phyloP scores from a whole-genome alignment of 2,329 filamentous ascomycete species.

The Trichoderma cornu-damae region DNA sequence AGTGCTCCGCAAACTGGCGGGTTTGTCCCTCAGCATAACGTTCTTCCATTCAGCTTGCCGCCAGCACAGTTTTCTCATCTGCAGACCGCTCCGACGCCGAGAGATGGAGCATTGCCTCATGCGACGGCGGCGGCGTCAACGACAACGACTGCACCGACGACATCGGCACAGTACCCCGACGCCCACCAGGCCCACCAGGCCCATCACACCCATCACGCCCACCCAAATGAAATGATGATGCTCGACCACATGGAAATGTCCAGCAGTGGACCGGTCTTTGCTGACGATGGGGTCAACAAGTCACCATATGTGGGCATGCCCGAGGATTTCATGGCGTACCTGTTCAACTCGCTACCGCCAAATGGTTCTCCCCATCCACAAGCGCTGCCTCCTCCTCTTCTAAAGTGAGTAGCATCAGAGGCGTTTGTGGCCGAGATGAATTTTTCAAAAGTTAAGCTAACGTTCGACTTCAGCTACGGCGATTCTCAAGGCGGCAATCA shows the following conservation, averaged over 20 bases:
- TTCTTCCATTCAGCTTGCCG: slow-evolving; percentile 58
- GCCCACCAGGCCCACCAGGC: slow-evolving; percentile 42
- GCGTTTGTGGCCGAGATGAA: neutral
- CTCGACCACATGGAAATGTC: slow-evolving; percentile 58
- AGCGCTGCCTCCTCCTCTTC: slow-evolving; percentile 39
- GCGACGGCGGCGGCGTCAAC: slow-evolving; percentile 30
- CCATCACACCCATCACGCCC: slow-evolving; percentile 40
- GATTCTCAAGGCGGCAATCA: slow-evolving; percentile 43
- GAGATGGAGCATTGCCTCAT: slow-evolving; percentile 37
- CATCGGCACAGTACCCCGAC: slow-evolving; percentile 43
- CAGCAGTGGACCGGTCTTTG: slow-evolving; percentile 80
- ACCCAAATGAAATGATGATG: slow-evolving; percentile 52
- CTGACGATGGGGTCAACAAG: slow-evolving; percentile 72
- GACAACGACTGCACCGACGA: too few species aligned
- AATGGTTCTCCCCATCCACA: slow-evolving; percentile 36
- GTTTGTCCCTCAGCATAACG: slow-evolving; percentile 58
- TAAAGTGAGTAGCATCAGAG: slow-evolving; percentile 41
- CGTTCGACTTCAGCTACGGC: slow-evolving; percentile 45
- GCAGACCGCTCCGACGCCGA: slow-evolving; percentile 26
- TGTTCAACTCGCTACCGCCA: slow-evolving; percentile 57
- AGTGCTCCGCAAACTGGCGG: slow-evolving; percentile 42
- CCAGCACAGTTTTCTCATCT: slow-evolving; percentile 50
- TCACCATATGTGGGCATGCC: slow-evolving; percentile 80
- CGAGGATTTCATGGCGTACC: slow-evolving; percentile 79
- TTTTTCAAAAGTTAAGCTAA: neutral